Conservation (phyloP, 495 filamentous ascomycete species). For the Trichoderma gamsii region DNA sequence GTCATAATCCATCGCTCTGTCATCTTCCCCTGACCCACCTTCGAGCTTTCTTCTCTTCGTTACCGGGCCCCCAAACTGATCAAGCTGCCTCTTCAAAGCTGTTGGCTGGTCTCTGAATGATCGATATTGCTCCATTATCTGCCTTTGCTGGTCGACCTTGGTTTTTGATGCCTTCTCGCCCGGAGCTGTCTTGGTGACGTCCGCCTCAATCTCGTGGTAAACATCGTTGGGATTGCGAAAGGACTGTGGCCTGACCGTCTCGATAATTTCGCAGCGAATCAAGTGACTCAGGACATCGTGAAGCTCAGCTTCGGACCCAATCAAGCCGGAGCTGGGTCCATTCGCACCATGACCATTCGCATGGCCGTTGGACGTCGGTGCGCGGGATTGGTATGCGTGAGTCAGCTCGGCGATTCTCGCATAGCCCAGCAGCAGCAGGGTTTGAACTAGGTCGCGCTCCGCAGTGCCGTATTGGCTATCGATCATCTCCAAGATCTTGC, state of each 20-base stretch:
- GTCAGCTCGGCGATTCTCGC: slow-evolving; percentile 63
- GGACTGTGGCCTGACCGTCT: slow-evolving; percentile 31
- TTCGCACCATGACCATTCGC: slow-evolving; percentile 23
- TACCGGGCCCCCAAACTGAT: slow-evolving; percentile 31
- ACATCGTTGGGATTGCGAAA: slow-evolving; percentile 38
- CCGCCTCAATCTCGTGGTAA: slow-evolving; percentile 32
- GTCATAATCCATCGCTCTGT: slow-evolving; percentile 28
- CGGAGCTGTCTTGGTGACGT: slow-evolving; percentile 36
- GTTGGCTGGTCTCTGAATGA: slow-evolving; percentile 41
- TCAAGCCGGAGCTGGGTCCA: slow-evolving; percentile 26
- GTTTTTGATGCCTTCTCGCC: slow-evolving; percentile 49
- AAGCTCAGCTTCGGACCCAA: slow-evolving; percentile 30
- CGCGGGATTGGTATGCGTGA: slow-evolving; percentile 29
- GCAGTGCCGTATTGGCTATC: slow-evolving; percentile 61
- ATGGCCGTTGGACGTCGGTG: slow-evolving; percentile 29
- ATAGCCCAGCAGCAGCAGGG: slow-evolving; percentile 72
- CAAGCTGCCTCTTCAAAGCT: slow-evolving; percentile 45
- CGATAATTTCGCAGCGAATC: slow-evolving; percentile 40
- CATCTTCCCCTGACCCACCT: slow-evolving; percentile 25
- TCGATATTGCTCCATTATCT: slow-evolving; percentile 49
- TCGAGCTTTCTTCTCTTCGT: slow-evolving; percentile 44
- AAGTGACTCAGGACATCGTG: slow-evolving; percentile 38
- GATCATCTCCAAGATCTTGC: slow-evolving; percentile 72
- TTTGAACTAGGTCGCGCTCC: slow-evolving; percentile 65
- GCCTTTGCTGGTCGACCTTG: slow-evolving; percentile 46